Evolutionary conservation across 2,329 filamentous ascomycete species (phyloP).

Genomic region (Lecanicillium sp.): DNA sequence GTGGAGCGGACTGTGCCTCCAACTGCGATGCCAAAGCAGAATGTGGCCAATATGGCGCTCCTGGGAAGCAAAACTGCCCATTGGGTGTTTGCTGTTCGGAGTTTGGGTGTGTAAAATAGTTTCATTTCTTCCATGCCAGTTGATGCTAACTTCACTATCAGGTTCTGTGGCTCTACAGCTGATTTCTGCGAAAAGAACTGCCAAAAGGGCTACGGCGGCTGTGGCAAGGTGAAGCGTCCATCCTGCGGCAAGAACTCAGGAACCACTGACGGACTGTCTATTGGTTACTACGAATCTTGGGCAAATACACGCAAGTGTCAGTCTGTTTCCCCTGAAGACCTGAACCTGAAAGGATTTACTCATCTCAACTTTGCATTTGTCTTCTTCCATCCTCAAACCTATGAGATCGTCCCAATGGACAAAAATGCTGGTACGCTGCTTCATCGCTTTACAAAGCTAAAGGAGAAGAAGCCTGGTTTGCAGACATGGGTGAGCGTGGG

Average conservation of each 20-base stretch:
- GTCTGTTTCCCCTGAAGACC: conserved; percentile 8
- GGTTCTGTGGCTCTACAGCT: no score
- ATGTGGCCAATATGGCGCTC: conserved; percentile 22
- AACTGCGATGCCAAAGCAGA: conserved; percentile 29
- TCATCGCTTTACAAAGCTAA: no score
- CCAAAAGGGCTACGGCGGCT: background rate
- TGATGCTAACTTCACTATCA: no score
- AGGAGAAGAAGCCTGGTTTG: no score
- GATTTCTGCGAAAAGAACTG: background rate
- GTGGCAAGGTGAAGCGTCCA: background rate
- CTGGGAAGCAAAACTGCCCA: conserved; percentile 16
- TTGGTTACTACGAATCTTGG: conserved; percentile 25
- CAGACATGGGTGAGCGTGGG: no score
- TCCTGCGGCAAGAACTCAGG: background rate
- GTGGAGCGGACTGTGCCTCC: no score
- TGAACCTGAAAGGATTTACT: conserved; percentile 11
- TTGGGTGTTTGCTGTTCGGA: conserved; percentile 21
- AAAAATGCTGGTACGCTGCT: no score
- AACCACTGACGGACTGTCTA: conserved; percentile 9
- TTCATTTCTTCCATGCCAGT: no score
- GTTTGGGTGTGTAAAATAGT: no score
- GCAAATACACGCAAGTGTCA: conserved; percentile 13
- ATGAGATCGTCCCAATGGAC: no score
- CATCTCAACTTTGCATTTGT: conserved; percentile 31
- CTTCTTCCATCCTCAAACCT: conserved; percentile 23